Conservation (phyloP, 2,329 filamentous ascomycete species). For the Penicillium sp. region DNA sequence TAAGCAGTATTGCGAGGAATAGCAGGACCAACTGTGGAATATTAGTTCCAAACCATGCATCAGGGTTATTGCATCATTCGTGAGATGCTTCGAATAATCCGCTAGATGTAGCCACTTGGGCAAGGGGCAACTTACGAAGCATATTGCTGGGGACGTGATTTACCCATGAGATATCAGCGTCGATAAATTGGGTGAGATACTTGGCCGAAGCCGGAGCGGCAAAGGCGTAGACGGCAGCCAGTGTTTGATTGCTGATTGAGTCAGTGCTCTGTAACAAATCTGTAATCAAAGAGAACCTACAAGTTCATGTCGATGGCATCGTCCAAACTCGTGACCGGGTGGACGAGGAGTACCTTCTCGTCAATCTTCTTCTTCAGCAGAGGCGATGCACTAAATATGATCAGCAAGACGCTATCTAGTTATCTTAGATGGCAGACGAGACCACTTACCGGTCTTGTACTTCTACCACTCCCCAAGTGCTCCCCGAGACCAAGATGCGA, state of each 20-base stretch:
- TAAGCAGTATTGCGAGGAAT: slow-evolving; percentile 31
- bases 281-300: slow-evolving; percentile 12
- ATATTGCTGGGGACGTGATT: slow-evolving; percentile 55
- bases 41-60: background rate
- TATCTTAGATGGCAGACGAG: too few relatives aligned
- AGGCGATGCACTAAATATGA: slow-evolving; percentile 12
- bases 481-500: slow-evolving; percentile 24
- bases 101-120: too few relatives aligned
- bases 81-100: too few relatives aligned
- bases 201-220: slow-evolving; percentile 47
- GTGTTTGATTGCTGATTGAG: slow-evolving; percentile 19
- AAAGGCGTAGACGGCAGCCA: slow-evolving; percentile 51
- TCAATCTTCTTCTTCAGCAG: slow-evolving; percentile 37
- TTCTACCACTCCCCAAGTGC: slow-evolving; percentile 25
- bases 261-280: background rate
- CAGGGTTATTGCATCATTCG: too few relatives aligned
- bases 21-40: slow-evolving; percentile 18
- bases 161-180: slow-evolving; percentile 46
- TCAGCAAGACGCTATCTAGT: background rate
- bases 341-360: slow-evolving; percentile 42
- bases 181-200: slow-evolving; percentile 54
- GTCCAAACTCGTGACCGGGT: slow-evolving; percentile 47
- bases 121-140: slow-evolving; percentile 18
- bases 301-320: slow-evolving; percentile 47
- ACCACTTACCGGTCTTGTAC: slow-evolving; percentile 22